These are phyloP conservation scores for Glycine soja DNA, from an alignment of 306 rosid species.

Conservation along the genomic window DNA sequence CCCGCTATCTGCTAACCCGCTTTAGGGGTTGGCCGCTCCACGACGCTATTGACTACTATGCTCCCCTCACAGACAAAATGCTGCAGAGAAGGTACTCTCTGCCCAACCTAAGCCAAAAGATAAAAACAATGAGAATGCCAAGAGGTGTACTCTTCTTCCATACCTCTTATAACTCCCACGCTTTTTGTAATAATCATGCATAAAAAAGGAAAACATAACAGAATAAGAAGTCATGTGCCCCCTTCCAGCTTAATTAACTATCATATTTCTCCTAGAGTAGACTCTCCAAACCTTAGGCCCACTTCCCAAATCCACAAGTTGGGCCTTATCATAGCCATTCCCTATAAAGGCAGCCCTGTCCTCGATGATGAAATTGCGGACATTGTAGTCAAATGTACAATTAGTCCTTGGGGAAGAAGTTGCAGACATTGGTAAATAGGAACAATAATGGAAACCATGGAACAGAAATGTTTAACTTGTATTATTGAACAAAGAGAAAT, in stretches of 20 bases:
- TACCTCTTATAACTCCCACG: not conserved
- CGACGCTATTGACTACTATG: too few relatives aligned
- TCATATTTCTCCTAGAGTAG: not conserved
- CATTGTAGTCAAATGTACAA: not conserved
- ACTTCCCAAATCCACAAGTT: not conserved
- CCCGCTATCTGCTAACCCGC: too few relatives aligned
- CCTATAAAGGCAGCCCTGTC: not conserved
- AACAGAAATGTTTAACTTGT: not conserved
- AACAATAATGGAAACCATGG: not conserved
- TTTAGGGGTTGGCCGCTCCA: too few relatives aligned
- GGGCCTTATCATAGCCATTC: not conserved
- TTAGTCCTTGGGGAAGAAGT: not conserved
- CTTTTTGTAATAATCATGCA: not conserved
- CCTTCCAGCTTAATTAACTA: not conserved
- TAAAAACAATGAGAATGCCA: not conserved
- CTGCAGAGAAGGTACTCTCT: not conserved
- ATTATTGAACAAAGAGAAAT: not conserved
- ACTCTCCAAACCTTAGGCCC: not conserved
- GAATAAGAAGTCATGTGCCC: not conserved
- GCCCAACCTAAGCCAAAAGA: not conserved
- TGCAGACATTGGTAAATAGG: not conserved
- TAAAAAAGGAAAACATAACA: not conserved
- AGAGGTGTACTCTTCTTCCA: conserved; percentile 1
- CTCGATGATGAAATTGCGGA: not conserved
- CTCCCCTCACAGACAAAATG: not conserved